These are phyloP conservation scores for Melastoma candidum DNA, from an alignment of 441 rosid species.

Conservation along the genomic window DNA sequence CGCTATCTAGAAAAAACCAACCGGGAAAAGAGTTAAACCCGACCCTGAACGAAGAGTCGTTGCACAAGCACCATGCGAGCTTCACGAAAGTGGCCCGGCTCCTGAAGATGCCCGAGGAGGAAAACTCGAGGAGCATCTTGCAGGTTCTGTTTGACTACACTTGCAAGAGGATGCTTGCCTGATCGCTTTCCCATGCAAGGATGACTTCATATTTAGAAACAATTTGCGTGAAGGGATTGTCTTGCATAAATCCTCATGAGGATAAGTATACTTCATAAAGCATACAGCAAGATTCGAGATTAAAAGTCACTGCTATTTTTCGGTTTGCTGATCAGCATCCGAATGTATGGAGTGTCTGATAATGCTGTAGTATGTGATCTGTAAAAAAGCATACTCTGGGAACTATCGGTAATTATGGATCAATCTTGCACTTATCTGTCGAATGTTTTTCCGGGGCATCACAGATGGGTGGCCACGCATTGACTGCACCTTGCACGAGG, in stretches of 20 bases:
- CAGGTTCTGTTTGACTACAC: constrained; percentile 55
- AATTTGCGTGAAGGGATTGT: neutral
- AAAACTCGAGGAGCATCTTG: constrained; percentile 27
- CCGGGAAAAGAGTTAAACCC: constrained; percentile 12
- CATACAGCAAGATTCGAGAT: too few species aligned
- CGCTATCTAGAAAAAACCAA: constrained; percentile 35
- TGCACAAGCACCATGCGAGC: constrained; percentile 33
- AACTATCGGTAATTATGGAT: too few species aligned
- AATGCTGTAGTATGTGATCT: too few species aligned
- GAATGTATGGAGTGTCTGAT: too few species aligned
- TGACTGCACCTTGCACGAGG: too few species aligned
- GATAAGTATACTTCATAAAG: too few species aligned
- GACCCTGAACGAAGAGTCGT: constrained; percentile 23
- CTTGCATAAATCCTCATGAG: too few species aligned
- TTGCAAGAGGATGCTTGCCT: constrained; percentile 34
- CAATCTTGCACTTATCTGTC: too few species aligned
- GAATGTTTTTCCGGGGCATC: neutral
- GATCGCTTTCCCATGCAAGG: neutral
- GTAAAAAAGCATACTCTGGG: too few species aligned
- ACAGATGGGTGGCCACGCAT: too few species aligned
- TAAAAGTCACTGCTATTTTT: too few species aligned
- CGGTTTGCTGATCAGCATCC: too few species aligned
- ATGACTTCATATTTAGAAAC: neutral
- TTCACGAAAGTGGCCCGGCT: constrained; percentile 59
- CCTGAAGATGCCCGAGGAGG: constrained; percentile 41